Conservation (phyloP, 768 basidiomycete species). For the Leccinum disarticulatum region DNA sequence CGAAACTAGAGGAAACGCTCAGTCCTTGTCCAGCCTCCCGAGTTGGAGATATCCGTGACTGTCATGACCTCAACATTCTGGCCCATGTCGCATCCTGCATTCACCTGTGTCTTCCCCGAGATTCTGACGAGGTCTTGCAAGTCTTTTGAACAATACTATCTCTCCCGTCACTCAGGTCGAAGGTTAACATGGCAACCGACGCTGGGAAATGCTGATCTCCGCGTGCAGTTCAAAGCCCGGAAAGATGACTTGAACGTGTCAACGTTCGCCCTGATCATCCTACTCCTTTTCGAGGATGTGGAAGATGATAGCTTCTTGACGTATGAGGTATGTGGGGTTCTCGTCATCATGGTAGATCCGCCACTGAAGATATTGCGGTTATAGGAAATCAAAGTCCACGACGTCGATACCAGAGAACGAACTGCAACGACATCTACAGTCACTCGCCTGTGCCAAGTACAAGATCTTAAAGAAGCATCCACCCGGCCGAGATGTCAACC, state of each 20-base stretch:
- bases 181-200: conserved; percentile 91
- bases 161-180: conserved; percentile 84
- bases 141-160: conserved; percentile 88
- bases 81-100: conserved; percentile 73
- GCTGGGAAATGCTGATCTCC: conserved; percentile 87
- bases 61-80: conserved; percentile 98
- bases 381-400: conserved; percentile 80
- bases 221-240: conserved; percentile 72
- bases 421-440: conserved; percentile 90
- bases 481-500: conserved; percentile 76
- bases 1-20: conserved; percentile 3
- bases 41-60: conserved; percentile 80
- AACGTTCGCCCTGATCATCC: conserved; percentile 83
- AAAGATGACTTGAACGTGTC: conserved; percentile 92
- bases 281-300: conserved; percentile 82
- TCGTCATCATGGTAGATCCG: not conserved
- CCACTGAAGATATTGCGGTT: not conserved
- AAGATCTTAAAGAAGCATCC: conserved; percentile 92
- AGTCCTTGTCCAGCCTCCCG: conserved; percentile 53
- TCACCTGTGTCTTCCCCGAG: conserved; percentile 67
- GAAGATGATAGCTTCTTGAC: conserved; percentile 67
- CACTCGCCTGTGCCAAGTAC: conserved; percentile 92
- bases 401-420: conserved; percentile 76
- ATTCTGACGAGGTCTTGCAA: conserved; percentile 62
- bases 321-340: conserved; percentile 57